phyloP scores from a whole-genome alignment of 192 early-diverging fungal species.

The Entomortierella beljakovae region DNA sequence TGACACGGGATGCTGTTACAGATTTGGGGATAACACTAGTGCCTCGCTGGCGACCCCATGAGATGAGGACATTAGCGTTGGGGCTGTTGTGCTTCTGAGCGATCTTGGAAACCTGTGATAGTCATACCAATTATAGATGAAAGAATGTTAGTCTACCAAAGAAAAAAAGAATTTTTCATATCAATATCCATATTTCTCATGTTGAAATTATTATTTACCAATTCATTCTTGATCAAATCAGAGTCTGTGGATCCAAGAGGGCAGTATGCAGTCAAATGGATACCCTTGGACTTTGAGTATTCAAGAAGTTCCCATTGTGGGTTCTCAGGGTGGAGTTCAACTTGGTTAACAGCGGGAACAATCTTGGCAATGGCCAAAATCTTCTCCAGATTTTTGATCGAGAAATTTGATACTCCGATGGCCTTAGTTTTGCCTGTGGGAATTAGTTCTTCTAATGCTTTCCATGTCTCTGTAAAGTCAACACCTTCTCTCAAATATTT shows the following conservation, averaged over 20 bases:
- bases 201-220: slow-evolving; percentile 8
- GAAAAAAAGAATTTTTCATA: neutral
- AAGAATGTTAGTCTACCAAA: neutral
- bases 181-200: neutral
- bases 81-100: slow-evolving; percentile 73
- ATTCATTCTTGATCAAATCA: slow-evolving; percentile 40
- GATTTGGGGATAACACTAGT: slow-evolving; percentile 87
- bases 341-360: slow-evolving; percentile 86
- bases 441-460: slow-evolving; percentile 83
- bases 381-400: slow-evolving; percentile 69
- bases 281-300: slow-evolving; percentile 75
- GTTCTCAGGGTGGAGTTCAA: slow-evolving; percentile 86
- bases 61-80: slow-evolving; percentile 79
- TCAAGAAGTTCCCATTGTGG: slow-evolving; percentile 78
- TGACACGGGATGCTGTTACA: slow-evolving; percentile 70
- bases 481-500: slow-evolving; percentile 58
- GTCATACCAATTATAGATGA: neutral
- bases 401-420: slow-evolving; percentile 92
- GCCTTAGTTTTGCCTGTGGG: slow-evolving; percentile 75
- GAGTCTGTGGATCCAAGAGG: slow-evolving; percentile 73
- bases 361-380: slow-evolving; percentile 74
- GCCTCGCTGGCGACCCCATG: slow-evolving; percentile 81
- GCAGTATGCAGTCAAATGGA: slow-evolving; percentile 85
- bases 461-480: slow-evolving; percentile 80
- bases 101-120: slow-evolving; percentile 65